Evolutionary conservation across 495 filamentous ascomycete genomes (phyloP), one percentile per base, ranked within the genome.

Genomic region (Xylaria grammica): DNA sequence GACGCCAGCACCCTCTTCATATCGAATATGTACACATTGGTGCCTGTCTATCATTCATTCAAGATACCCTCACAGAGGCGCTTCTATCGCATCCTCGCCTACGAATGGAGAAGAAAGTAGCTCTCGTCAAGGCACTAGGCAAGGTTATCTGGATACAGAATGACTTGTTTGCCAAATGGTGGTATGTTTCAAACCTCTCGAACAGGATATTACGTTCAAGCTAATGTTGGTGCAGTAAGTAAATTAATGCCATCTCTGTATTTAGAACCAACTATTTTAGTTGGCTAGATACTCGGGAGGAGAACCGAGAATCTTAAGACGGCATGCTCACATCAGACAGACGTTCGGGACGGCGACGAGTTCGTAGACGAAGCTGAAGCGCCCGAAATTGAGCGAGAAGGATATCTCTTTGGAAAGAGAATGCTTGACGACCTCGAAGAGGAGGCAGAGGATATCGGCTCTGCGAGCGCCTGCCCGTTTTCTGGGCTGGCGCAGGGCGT

Each of bases 1-100:
- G 84, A 13, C 82, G 89, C 20, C 73, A 84, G 52, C 83, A 89
- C 56, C 82, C 87, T 0, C 79, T 93, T 22, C 90, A 90, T 73
- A 79, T 93, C 64, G 90, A 93, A 75, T 92, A 90, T 69, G 82
- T 92, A 38, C 90, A 93, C 75, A 87, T 92, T 53, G 86, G 88
- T 40, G 87, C 81, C 24, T 84, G 80, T 34, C 82, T 92, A 1
- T 85, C 84, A 0, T 90, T 87, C 67, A 88, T 93, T 64, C 86
- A 90, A 70, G 89, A 92, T 52, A 84, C 90, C n/a, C 81, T 92
- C 62, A 86, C 80, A 45, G 89, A 92, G 69, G 90, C 90, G 13
- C 84, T 93, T 52, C 78, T 93, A 45, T 90, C 87, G 0, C 88
- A 91, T 65, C 89, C 89, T 0, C 81, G 83, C 0, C 76, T 92